Base-by-base conservation (phyloP, 2,329 filamentous ascomycete genomes). In the Claviceps fusiformis region DNA sequence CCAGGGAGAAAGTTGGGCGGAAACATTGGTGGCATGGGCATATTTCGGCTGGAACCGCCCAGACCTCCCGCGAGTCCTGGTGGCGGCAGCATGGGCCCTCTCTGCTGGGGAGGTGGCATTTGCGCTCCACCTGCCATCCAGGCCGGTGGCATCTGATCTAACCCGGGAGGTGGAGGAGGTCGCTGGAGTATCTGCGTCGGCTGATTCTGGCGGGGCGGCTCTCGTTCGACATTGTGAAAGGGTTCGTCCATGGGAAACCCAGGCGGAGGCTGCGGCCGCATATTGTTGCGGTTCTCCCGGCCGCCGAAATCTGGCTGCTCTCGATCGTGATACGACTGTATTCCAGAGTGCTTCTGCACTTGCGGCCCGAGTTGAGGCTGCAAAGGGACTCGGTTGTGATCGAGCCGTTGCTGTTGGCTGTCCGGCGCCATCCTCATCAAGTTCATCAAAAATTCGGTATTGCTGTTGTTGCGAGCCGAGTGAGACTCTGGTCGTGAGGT, bases 391-490 rank as follows among this genome's bases (percentile, higher is more conserved):
- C 56, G 54, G n/a, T 51, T 64, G 55, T 79, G 78, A 53, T 82
- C 80, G 39, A 73, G 71, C 58, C 75, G 70, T 44, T 76, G 75
- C 57, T 75, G 70, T 44, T 76, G 75, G 6, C 71, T 67, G 33
- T 82, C 78, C 0, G 76, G 72, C 1, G 65, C 65, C 43, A 71
- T 71, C 56, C 77, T 75, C 87, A 95, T 93, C 35, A 95, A 76
- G 58, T 84, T 87, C 70, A 95, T 87, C 51, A 95, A 73, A 66
- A 93, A 91, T 60, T 95, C 87, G n/a, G 86, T 81, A 62, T 92
- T 87, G 62, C 76, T 81, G 65, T 79, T 83, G 65, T 73, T 76
- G 50, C 71, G 73, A 61, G 66, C 65, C 54, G 58, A 59, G 60
- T 60, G 70, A 57, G 73, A 72, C 53, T 80, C 76, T 41, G 70